phyloP scores from a whole-genome alignment of 495 filamentous ascomycete genomes.

The Apodospora peruviana region DNA sequence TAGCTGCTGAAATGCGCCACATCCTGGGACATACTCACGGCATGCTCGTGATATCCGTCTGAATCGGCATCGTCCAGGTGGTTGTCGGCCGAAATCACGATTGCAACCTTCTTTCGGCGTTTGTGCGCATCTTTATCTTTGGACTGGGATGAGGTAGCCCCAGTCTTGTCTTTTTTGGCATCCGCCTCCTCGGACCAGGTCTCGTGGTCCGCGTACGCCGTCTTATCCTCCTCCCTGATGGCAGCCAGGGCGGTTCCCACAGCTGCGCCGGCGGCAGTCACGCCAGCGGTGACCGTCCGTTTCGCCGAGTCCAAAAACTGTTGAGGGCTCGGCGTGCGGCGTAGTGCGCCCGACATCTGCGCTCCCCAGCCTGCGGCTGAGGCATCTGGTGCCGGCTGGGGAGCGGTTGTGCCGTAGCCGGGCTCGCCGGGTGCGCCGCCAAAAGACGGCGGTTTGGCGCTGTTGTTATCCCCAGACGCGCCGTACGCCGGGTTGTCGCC shows the following conservation, averaged over 20 bases:
- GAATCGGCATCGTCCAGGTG: conserved; percentile 54
- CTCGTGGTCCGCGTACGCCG: conserved; percentile 74
- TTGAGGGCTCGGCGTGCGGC: conserved; percentile 83
- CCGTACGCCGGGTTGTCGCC: conserved; percentile 51
- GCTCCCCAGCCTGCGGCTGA: conserved; percentile 60
- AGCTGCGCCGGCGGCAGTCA: conserved; percentile 77
- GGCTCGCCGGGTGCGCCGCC: conserved; percentile 31
- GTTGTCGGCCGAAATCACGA: conserved; percentile 77
- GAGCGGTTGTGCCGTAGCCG: conserved; percentile 30
- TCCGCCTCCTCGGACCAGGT: conserved; percentile 81
- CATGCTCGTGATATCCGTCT: conserved; percentile 64
- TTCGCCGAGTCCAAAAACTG: conserved; percentile 77
- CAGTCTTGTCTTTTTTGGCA: conserved; percentile 33
- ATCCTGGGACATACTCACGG: conserved; percentile 50
- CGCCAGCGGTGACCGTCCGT: conserved; percentile 67
- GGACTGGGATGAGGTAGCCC: conserved; percentile 16
- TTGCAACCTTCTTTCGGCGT: conserved; percentile 69
- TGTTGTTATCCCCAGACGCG: conserved; percentile 33
- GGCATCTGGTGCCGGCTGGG: conserved; percentile 35
- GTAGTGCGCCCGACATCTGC: conserved; percentile 75
- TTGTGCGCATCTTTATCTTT: conserved; percentile 28
- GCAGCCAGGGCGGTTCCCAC: conserved; percentile 74
- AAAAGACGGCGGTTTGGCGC: conserved; percentile 33
- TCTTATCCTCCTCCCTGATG: conserved; percentile 77
- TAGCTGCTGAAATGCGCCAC: conserved; percentile 6